Evolutionary conservation across 106 monocot genomes (phyloP).

Genomic region (Acorus gramineus): DNA sequence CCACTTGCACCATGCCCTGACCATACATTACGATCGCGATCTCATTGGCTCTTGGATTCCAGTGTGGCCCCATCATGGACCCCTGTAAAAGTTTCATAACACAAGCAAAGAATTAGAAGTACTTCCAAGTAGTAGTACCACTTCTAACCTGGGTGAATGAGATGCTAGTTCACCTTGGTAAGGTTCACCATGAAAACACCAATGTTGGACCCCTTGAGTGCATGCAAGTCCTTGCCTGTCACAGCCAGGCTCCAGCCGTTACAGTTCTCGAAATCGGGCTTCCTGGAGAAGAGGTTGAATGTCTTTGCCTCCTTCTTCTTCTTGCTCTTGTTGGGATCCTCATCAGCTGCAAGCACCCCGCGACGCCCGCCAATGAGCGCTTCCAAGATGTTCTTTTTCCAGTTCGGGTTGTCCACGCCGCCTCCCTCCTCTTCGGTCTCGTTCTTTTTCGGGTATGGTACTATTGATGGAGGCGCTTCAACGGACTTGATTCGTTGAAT

Average conservation of each 20-base stretch:
- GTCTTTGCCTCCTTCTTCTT: constrained; percentile 7
- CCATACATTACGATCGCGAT: constrained; percentile 52
- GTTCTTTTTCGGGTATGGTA: constrained; percentile 22
- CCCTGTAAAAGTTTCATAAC: constrained; percentile 26
- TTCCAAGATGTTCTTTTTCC: constrained; percentile 43
- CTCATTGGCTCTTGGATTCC: constrained; percentile 80
- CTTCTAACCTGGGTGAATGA: no score
- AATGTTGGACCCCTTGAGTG: constrained; percentile 35
- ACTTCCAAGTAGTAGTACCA: not conserved
- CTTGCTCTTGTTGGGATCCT: constrained; percentile 37
- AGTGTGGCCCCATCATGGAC: constrained; percentile 86
- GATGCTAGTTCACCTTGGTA: constrained; percentile 28
- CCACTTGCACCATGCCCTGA: constrained; percentile 61
- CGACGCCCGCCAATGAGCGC: constrained; percentile 26
- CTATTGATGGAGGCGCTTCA: constrained; percentile 45
- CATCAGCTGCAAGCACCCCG: constrained; percentile 1
- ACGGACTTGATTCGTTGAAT: constrained; percentile 30
- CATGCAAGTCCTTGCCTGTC: constrained; percentile 31
- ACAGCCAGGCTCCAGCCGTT: constrained; percentile 67
- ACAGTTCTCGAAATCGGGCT: constrained; percentile 70
- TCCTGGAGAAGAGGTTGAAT: constrained; percentile 39
- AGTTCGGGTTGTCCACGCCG: constrained; percentile 3
- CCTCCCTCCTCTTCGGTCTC: not conserved
- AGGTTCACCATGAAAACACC: constrained; percentile 85
- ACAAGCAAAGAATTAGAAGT: no score